Base-by-base conservation (phyloP, 345 rosid species). In the Carallia brachiata region DNA sequence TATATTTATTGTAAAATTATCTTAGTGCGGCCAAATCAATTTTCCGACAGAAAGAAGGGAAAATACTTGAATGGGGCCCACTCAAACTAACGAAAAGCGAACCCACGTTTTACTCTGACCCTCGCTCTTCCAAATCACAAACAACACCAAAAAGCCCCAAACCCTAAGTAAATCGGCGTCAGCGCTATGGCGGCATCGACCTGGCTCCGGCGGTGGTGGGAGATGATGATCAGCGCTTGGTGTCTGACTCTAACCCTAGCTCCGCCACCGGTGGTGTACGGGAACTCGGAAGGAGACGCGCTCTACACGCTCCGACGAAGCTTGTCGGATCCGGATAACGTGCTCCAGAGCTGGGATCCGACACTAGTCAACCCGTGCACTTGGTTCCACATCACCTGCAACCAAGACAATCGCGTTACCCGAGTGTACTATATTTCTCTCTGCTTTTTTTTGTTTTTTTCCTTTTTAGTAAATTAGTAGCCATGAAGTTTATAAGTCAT, bases 281-380 rank as follows among this genome's bases (percentile, higher is more conserved):
- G 85, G 1, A 94, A 94, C 80, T 86, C 95, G 0, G 98, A 94
- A 65, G 98, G 97, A 31, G 96, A 94, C 81, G 96, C 98, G 47
- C 88, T 94, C 6, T 88, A 83, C 81, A 77, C 87, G 1, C 86
- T 91, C 36, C 80, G 95, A 30, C 77, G 77, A 74, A 87, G 95
- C 84, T 74, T 94, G 40, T 75, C 86, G 31, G 97, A 94, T 75
- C 97, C 91, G 10, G 89, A 89, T 75, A 87, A 83, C 84, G 96
- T 87, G 7, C 90, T 94, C 66, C 97, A 94, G 81, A 94, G 98
- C 85, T 94, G 98, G 98, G 98, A 94, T 90, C 98, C 98, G 12
- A 94, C 88, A 59, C 91, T 94, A 19, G 98, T 94, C 48, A 94
- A 83, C 70, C 97, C 98, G 1, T 94, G 98, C 71, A 94, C 98